These are phyloP conservation scores for Penicillium sp. DNA, from an alignment of 2,329 filamentous ascomycete genomes.

Conservation along the genomic window DNA sequence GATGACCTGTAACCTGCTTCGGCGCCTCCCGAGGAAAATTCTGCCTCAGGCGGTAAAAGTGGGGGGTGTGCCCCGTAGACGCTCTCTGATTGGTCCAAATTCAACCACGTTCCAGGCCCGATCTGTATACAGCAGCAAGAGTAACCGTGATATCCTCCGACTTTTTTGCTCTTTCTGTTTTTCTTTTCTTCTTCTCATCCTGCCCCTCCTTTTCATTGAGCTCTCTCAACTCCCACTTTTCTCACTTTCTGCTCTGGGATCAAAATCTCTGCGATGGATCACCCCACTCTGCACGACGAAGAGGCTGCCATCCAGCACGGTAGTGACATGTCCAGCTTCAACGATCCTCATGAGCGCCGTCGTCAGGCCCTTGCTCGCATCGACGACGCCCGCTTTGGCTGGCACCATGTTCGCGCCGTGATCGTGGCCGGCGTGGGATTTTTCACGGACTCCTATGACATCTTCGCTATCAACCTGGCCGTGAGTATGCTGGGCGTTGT, in stretches of 20 bases:
- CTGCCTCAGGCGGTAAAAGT: too few relatives aligned
- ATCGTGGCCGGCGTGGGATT: constrained; percentile 78
- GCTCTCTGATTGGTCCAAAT: not conserved
- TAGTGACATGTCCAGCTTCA: not conserved
- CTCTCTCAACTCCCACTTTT: not conserved
- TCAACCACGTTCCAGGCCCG: not conserved
- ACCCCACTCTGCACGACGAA: not conserved
- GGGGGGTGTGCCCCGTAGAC: not conserved
- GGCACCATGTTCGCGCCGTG: constrained; percentile 74
- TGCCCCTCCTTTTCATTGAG: not conserved
- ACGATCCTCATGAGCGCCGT: constrained; percentile 63
- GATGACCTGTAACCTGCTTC: too few relatives aligned
- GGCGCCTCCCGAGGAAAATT: too few relatives aligned
- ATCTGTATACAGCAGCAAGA: not conserved
- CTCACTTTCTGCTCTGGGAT: not conserved
- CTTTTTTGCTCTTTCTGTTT: not conserved
- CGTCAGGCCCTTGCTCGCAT: constrained; percentile 74
- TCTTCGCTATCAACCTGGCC: constrained; percentile 69
- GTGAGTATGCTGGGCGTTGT: constrained; percentile 74
- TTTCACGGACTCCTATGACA: constrained; percentile 81
- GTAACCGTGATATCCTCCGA: constrained; percentile 5
- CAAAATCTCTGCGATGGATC: not conserved
- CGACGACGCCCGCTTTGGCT: constrained; percentile 74
- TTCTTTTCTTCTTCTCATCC: not conserved
- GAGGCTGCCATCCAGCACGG: not conserved